These are phyloP conservation scores for Alloascoidea hylecoeti DNA, from an alignment of 805 yeast genomes.

Conservation along the genomic window DNA sequence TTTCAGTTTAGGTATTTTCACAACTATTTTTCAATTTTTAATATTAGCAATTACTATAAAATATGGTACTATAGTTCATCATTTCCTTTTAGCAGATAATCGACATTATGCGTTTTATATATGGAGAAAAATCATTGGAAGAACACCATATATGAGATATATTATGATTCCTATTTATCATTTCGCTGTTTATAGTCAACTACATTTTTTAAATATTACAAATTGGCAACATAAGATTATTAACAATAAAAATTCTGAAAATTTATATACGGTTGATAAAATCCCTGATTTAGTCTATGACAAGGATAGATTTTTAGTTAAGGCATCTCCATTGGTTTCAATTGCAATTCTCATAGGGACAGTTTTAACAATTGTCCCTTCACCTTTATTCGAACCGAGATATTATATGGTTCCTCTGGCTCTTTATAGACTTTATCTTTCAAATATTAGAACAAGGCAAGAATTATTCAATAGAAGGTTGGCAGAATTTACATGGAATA, in stretches of 20 bases:
- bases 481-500: conserved; percentile 51
- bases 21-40: conserved; percentile 14
- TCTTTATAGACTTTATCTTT: not conserved
- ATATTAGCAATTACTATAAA: conserved; percentile 33
- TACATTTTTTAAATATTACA: conserved; percentile 2
- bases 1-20: conserved; percentile 15
- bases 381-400: conserved; percentile 90
- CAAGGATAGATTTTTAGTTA: not conserved
- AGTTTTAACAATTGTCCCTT: conserved; percentile 56
- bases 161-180: conserved; percentile 60
- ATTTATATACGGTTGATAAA: not conserved
- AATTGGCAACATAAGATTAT: no score
- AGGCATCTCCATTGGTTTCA: conserved; percentile 14
- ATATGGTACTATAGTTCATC: conserved; percentile 65
- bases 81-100: conserved; percentile 86
- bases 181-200: conserved; percentile 21
- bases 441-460: not conserved
- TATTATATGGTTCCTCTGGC: conserved; percentile 76
- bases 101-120: conserved; percentile 87
- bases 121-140: conserved; percentile 50
- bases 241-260: not conserved
- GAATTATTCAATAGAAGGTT: no score
- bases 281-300: not conserved
- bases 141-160: conserved; percentile 29
- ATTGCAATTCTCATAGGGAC: conserved; percentile 38